These are phyloP conservation scores for Microdochium paspali DNA, from an alignment of 2,329 filamentous ascomycete genomes.

Conservation along the genomic window DNA sequence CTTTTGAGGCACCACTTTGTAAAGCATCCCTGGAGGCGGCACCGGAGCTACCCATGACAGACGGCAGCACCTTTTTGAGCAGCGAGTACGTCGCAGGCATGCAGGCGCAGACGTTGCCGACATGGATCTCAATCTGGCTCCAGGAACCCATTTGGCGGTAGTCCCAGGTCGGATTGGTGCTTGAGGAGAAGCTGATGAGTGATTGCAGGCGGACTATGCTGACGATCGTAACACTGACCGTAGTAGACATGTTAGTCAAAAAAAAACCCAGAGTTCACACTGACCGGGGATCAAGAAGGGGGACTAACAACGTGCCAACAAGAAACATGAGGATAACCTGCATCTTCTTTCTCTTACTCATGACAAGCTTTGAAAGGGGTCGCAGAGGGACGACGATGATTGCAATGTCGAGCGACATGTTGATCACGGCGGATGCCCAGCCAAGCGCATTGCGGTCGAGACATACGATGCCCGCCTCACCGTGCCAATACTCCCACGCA, in stretches of 20 bases:
- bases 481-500: constrained; percentile 26
- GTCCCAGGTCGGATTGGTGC: constrained; percentile 20
- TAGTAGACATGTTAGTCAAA: too few species aligned
- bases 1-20: too few species aligned
- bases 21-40: too few species aligned
- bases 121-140: constrained; percentile 23
- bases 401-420: constrained; percentile 29
- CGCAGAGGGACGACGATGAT: constrained; percentile 32
- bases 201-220: constrained; percentile 19
- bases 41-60: too few species aligned
- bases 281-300: too few species aligned
- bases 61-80: too few species aligned
- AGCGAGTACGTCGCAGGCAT: constrained; percentile 11
- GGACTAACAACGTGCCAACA: not conserved
- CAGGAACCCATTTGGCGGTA: constrained; percentile 17
- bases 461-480: constrained; percentile 14
- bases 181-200: constrained; percentile 17
- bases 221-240: constrained; percentile 23
- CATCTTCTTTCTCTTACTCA: constrained; percentile 36
- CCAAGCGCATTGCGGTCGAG: constrained; percentile 21
- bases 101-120: constrained; percentile 23
- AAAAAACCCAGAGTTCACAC: too few species aligned
- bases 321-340: constrained; percentile 25
- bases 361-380: constrained; percentile 26
- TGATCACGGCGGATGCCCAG: constrained; percentile 27